Base-by-base conservation (phyloP, 257 asterid species). In the Eucommia ulmoides region DNA sequence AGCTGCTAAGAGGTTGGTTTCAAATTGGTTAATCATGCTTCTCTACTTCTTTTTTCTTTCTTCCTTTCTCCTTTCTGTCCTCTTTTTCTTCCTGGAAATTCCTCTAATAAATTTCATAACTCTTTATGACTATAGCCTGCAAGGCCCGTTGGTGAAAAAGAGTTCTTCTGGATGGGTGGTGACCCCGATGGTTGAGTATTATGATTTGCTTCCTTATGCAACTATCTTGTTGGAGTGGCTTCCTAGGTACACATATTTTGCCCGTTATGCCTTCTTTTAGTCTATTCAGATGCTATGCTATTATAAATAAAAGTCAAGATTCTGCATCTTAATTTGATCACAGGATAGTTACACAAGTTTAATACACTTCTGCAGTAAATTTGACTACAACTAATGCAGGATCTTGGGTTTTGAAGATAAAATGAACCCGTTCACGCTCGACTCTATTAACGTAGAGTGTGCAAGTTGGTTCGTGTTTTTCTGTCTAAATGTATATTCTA, bases 131-230 rank as follows among this genome's bases (percentile, higher is more conserved):
- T 14, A 47, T 65, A 81, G 95, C 59, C 60, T 83, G 63, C 74
- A 62, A 67, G 93, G 82, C 55, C 89, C 93, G 22, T 54, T 84
- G 51, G 73, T 62, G 1, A 61, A 58, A 50, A 65, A 60, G 61
- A 50, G 3, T 54, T 25, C 17, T 11, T 69, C 52, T 45, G 19
- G 63, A 49, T 84, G 93, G 86, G 24, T 26, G 4, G 19, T 65
- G 35, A 74, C 80, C 22, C 54, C 54, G 1, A 59, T 63, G n/a
- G 66, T 81, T 16, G 75, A 66, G 57, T 66, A 54, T 61, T 59
- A 65, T 59, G 62, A 77, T 35, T 35, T 81, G 82, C 82, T 76
- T 60, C 89, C 95, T 56, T 84, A 81, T 64, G 72, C 70, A 50
- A 64, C 11, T 41, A 52, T 76, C 66, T 54, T 84, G 60, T 72